phyloP scores from a whole-genome alignment of 2,329 filamentous ascomycete genomes.

The Xylariaceae sp. region DNA sequence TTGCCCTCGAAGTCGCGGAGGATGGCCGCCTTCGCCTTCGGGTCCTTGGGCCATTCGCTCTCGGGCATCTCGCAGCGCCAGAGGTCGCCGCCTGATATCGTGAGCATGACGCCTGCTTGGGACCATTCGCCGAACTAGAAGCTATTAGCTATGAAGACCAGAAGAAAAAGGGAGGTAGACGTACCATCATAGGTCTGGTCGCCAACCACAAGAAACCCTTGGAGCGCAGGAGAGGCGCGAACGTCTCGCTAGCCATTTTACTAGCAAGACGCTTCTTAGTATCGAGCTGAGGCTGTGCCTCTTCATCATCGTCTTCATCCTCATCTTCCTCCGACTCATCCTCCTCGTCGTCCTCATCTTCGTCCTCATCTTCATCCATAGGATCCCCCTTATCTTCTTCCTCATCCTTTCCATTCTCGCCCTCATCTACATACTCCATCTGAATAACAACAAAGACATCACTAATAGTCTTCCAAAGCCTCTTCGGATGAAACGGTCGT shows the following conservation, averaged over 20 bases:
- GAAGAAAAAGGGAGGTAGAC: not conserved
- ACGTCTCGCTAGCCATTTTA: constrained; percentile 49
- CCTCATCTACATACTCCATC: constrained; percentile 38
- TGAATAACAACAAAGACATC: constrained; percentile 48
- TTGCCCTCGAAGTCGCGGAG: constrained; percentile 48
- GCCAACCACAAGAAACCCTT: constrained; percentile 59
- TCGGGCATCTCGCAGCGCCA: constrained; percentile 58
- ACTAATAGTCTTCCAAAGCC: constrained; percentile 42
- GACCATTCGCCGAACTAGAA: constrained; percentile 54
- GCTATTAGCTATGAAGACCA: constrained; percentile 7
- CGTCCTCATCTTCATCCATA: constrained; percentile 22
- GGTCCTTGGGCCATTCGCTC: constrained; percentile 45
- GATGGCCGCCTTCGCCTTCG: constrained; percentile 44
- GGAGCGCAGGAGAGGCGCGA: constrained; percentile 54
- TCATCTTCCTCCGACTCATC: constrained; percentile 21
- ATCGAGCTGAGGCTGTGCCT: constrained; percentile 27
- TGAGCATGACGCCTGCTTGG: constrained; percentile 60
- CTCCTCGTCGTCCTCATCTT: constrained; percentile 21
- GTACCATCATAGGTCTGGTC: constrained; percentile 46
- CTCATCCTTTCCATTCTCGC: constrained; percentile 26
- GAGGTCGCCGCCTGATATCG: constrained; percentile 47
- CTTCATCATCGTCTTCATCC: constrained; percentile 19
- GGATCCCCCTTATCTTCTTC: constrained; percentile 26
- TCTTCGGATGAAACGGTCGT: constrained; percentile 47
- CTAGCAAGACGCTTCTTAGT: constrained; percentile 42